Evolutionary conservation across 306 rosid species (phyloP), one percentile per base, ranked within the genome.

Genomic region (Canavalia ensiformis): DNA sequence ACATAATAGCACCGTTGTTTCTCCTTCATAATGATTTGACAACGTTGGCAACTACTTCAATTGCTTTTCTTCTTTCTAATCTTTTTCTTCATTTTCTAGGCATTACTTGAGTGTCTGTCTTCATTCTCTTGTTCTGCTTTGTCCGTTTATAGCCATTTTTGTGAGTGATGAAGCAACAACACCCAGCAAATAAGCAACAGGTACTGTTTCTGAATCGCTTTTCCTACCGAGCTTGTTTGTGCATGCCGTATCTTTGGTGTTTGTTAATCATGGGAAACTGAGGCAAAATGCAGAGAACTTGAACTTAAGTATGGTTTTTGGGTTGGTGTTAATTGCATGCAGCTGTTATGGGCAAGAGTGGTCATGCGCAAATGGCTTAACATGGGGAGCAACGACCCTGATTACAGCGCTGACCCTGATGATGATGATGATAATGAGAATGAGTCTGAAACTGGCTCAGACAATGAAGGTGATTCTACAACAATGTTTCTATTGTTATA

Each of bases 341-440:
- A 95, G 99, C 86, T 72, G 55, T 90, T 92, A 50, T 93, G 99
- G 99, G 91, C 92, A 35, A 84, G 82, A 64, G 83, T 88, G 71
- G 90, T 95, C 25, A 72, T 93, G 88, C 88, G 94, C 31, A 95
- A 95, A 88, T 95, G 90, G 99, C 90, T 95, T 67, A 83, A 92
- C 82, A 86, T 95, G 87, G 78, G 85, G 8, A 83, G 65, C 62
- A 71, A 82, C 63, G 88, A 91, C 13, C 84, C 97, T 31, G 92
- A 90, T 83, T 91, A 83, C 86, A 85, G 89, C 39, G 94, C 97
- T 77, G 97, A 95, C 68, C 70, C 92, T 25, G 95, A 89, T 28
- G 97, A 87, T 44, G 97, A 87, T 44, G 75, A 83, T 44, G 75
- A 77, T 18, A n/a, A 51, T 4, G 77, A 73, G 0, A 86, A 68